Base-by-base conservation (phyloP, 1,284 basidiomycete genomes). In the Agroathelia rolfsii region DNA sequence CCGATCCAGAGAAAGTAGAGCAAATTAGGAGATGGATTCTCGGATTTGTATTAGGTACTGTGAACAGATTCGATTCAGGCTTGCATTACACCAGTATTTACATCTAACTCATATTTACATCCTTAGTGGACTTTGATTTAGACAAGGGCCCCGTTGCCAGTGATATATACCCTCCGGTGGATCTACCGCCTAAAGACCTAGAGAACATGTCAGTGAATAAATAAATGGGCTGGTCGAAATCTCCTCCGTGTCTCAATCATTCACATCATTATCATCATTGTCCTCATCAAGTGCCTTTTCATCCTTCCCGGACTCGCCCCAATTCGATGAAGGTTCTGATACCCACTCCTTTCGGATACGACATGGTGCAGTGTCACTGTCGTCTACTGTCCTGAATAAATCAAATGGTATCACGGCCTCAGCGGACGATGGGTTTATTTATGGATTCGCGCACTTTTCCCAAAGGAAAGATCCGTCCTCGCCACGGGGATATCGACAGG, bases 251-350 rank as follows among this genome's bases (percentile, higher is more conserved):
- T 38, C 7, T 38, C 19, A 22, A 36, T 27, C 36, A 18, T 24
- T 32, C 28, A 4, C 30, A 29, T 31, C n/a, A 19, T 24, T 37
- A 29, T 21, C n/a, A 3, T 35, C 14, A 52, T n/a, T 34, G 21
- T 38, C 3, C 17, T 19, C 38, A 13, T 27, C 37, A 38, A 92
- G 90, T 36, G 89, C 92, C 4, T 97, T 97, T 58, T 90, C 87
- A 0, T 79, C 89, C 0, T 92, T 98, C 49, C 94, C 94, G 0
- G 93, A 96, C 49, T 92, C 88, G 0, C 61, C 77, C 0, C 76
- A 86, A 34, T 86, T 86, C 38, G 76, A 83, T 30, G 66, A 88
- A 55, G 74, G 83, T 6, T 72, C 72, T 1, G 71, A 79, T 48
- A 65, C 64, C 2, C 80, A 86, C 49, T 85, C 81, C 0, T 86